Conservation (phyloP, 495 filamentous ascomycete species). For the Evansstolkia leycettana region DNA sequence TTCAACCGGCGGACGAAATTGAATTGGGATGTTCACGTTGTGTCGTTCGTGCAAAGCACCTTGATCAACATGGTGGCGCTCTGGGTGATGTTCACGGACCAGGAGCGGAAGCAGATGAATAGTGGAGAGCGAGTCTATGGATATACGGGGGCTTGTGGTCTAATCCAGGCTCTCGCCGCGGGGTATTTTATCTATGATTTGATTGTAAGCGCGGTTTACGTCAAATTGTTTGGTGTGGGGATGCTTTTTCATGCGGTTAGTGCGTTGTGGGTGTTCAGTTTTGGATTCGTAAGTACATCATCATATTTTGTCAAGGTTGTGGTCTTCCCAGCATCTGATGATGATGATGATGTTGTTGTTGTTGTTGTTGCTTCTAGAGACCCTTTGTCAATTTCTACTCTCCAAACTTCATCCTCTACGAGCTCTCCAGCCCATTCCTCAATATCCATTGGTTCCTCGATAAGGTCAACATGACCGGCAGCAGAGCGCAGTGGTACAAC, state of each 20-base stretch:
- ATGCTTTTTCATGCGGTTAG: slow-evolving; percentile 82
- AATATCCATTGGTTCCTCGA: slow-evolving; percentile 99
- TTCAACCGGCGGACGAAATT: slow-evolving; percentile 56
- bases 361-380: slow-evolving; percentile 37
- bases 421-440: slow-evolving; percentile 86
- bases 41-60: slow-evolving; percentile 75
- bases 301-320: too few relatives aligned
- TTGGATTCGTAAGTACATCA: slow-evolving; percentile 86
- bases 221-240: slow-evolving; percentile 76
- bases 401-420: slow-evolving; percentile 88
- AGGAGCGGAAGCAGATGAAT: slow-evolving; percentile 62
- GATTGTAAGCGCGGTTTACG: slow-evolving; percentile 53
- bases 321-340: too few relatives aligned
- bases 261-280: slow-evolving; percentile 73
- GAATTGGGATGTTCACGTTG: slow-evolving; percentile 97
- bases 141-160: slow-evolving; percentile 69
- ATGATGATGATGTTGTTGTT: background rate
- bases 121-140: slow-evolving; percentile 74
- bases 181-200: slow-evolving; percentile 98
- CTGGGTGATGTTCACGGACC: slow-evolving; percentile 71
- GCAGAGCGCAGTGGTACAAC: slow-evolving; percentile 71
- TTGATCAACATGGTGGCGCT: slow-evolving; percentile 69
- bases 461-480: slow-evolving; percentile 90
- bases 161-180: slow-evolving; percentile 72
- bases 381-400: slow-evolving; percentile 93